phyloP scores from a whole-genome alignment of 768 basidiomycete species.

The Epithele typhae region DNA sequence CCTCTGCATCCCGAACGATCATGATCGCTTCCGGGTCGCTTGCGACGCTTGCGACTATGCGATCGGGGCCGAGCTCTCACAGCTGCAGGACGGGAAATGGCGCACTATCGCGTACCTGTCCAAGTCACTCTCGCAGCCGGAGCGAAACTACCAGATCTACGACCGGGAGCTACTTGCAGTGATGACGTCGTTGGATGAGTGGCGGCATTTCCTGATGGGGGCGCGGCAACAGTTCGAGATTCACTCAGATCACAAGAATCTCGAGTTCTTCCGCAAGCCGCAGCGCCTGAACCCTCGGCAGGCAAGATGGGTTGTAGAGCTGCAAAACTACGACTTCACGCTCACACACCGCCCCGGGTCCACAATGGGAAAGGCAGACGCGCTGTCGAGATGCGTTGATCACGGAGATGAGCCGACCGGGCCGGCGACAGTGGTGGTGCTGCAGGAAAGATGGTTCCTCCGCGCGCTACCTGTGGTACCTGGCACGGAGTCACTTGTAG shows the following conservation, averaged over 20 bases:
- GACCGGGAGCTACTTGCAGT: conserved; percentile 36
- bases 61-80: conserved; percentile 25
- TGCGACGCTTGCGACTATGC: conserved; percentile 23
- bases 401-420: not conserved
- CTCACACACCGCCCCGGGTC: conserved; percentile 9
- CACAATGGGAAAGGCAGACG: conserved; percentile 3
- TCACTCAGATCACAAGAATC: conserved; percentile 28
- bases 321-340: conserved; percentile 16
- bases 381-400: conserved; percentile 2
- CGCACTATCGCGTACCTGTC: conserved; percentile 13
- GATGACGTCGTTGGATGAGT: conserved; percentile 22
- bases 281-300: conserved; percentile 27
- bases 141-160: conserved; percentile 29
- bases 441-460: conserved; percentile 2
- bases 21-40: conserved; percentile 13
- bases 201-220: conserved; percentile 24
- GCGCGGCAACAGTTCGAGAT: conserved; percentile 14
- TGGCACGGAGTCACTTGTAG: conserved; percentile 15
- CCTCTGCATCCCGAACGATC: conserved; percentile 4
- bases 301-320: conserved; percentile 25
- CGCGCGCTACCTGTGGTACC: not conserved
- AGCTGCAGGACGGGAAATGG: conserved; percentile 13
- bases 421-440: not conserved
- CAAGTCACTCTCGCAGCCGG: conserved; percentile 11
- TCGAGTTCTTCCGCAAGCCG: conserved; percentile 22